phyloP scores from a whole-genome alignment of 371 early-diverging fungal species.

The Vairimorpha ceranae region DNA sequence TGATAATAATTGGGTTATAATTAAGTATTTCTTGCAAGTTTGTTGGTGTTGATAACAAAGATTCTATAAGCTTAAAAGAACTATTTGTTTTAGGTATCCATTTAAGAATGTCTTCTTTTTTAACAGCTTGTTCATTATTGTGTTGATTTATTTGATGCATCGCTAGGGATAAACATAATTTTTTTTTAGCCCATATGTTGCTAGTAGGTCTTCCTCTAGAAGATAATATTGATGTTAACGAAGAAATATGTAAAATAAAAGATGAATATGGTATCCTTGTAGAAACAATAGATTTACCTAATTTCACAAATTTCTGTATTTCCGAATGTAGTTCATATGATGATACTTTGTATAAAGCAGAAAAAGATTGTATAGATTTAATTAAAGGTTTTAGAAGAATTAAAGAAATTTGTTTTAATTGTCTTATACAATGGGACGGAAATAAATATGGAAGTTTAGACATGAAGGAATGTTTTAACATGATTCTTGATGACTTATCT shows the following conservation, averaged over 20 bases:
- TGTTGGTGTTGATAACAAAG: background rate
- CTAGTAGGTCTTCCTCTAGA: background rate
- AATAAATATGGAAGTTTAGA: background rate
- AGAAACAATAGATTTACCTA: background rate
- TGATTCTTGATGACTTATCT: background rate
- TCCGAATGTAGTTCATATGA: background rate
- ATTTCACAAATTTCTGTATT: background rate
- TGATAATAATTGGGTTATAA: background rate
- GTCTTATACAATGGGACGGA: background rate
- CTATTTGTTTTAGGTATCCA: background rate
- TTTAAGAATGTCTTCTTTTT: background rate
- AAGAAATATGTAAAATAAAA: background rate
- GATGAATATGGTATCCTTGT: background rate
- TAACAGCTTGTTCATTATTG: no score
- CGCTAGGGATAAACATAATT: no score
- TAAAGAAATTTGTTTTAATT: background rate
- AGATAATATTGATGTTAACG: background rate
- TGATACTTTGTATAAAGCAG: background rate
- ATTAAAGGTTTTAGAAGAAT: background rate
- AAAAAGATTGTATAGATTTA: slow-evolving; percentile 5
- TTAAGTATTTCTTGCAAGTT: background rate
- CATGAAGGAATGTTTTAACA: background rate
- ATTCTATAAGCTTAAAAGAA: background rate
- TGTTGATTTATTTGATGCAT: no score
- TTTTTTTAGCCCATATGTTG: no score